Evolutionary conservation across 305 asterid genomes (phyloP).

Genomic region (Fraxinus velutina): DNA sequence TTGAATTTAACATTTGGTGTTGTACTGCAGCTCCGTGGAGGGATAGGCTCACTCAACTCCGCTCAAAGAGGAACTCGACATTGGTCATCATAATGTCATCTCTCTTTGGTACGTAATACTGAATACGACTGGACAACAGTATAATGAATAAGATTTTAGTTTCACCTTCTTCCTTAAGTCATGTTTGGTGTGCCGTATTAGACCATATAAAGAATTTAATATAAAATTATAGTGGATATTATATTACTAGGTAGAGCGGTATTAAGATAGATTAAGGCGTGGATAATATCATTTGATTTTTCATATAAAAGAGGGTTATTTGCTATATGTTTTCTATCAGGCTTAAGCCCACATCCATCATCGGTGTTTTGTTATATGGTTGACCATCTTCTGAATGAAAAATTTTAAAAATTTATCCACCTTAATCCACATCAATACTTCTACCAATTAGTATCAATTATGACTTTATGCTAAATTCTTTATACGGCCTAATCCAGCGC

Average conservation of each 20-base stretch:
- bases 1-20: background rate
- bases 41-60: conserved; percentile 78
- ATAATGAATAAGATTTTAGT: background rate
- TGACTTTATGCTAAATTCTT: background rate
- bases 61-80: conserved; percentile 77
- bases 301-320: background rate
- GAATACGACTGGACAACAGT: background rate
- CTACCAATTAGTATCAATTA: background rate
- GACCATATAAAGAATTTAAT: background rate
- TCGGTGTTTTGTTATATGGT: background rate
- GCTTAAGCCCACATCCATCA: background rate
- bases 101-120: conserved; percentile 8
- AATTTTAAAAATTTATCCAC: background rate
- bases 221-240: background rate
- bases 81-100: conserved; percentile 16
- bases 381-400: background rate
- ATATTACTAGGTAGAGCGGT: background rate
- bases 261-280: background rate
- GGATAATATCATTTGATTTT: background rate
- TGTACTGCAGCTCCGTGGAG: conserved; percentile 70
- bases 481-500: background rate
- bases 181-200: background rate
- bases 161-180: background rate
- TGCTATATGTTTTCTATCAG: background rate
- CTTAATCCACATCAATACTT: background rate